Base-by-base conservation (phyloP, 2,329 filamentous ascomycete species). In the Epichloe typhina region DNA sequence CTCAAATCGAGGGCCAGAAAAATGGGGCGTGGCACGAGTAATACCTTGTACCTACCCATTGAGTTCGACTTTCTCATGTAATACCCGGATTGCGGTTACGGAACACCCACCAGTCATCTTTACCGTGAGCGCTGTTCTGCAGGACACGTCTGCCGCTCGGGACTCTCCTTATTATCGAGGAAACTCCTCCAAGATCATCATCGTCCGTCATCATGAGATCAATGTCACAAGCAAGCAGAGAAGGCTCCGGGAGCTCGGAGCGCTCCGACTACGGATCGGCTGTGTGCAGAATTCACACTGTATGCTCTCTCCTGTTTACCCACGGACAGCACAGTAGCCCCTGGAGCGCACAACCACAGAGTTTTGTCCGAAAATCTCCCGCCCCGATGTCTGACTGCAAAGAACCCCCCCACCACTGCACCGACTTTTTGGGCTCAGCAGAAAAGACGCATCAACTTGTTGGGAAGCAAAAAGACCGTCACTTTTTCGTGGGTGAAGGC, bases 401-500 rank as follows among this genome's bases (percentile, higher is more conserved):
- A 45, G 17, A 21, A 5, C 17, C 58, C 23, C 23, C 64, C 65
- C 67, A 68, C 66, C 31, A 11, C 62, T 64, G 64, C 64, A 67
- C 65, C 66, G 64, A 69, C 23, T 63, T 69, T 66, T 68, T 66
- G 59, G 59, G 61, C 64, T 63, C 59, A 61, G 59, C 62, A 59
- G 56, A 62, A 67, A 67, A 66, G 66, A 64, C 65, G 64, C 65
- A 66, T 37, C 58, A 60, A 60, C 47, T 45, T 43, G 40, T 45
- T 46, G 38, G 37, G 37, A 51, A 49, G 19, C 42, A 51, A 53
- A 49, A 15, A 38, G 35, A 31, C 31, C 5, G 26, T 23, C 21
- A 19, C 9, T 21, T 49, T 13, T 17, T 9, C 17, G 36, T 31
- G 17, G n/a, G 52, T 23, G 33, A 46, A 46, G 49, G 36, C 47